These are phyloP conservation scores for Podospora anserina DNA, from an alignment of 495 filamentous ascomycete species.

Conservation along the genomic window DNA sequence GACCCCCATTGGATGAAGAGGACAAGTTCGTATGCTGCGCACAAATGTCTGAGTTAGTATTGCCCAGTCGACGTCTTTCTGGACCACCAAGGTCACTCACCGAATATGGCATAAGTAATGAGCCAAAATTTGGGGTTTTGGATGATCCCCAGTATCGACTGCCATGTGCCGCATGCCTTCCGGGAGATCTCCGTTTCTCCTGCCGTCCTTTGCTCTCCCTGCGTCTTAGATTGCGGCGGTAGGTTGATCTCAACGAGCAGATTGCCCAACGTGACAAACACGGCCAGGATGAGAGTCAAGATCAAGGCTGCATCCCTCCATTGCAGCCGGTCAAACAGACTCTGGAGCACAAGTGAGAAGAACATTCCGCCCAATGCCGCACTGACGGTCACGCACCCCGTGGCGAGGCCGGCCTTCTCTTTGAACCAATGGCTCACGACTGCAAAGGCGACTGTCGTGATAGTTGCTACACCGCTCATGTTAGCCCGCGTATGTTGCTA, in stretches of 20 bases:
- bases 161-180: not conserved
- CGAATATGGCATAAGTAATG: conserved; percentile 26
- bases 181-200: not conserved
- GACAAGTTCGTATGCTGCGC: conserved; percentile 28
- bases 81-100: conserved; percentile 16
- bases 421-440: conserved; percentile 33
- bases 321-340: conserved; percentile 23
- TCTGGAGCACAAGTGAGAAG: conserved; percentile 31
- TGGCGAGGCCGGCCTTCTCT: conserved; percentile 20
- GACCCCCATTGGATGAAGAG: conserved; percentile 36
- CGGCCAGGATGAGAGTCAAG: conserved; percentile 20
- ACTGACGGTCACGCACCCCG: conserved; percentile 29
- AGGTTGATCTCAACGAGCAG: conserved; percentile 28
- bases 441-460: conserved; percentile 30
- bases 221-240: not conserved
- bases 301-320: conserved; percentile 22
- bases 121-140: conserved; percentile 29
- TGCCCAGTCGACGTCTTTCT: not conserved
- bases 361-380: conserved; percentile 33
- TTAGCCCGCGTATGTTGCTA: conserved; percentile 1
- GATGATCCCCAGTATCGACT: conserved; percentile 11
- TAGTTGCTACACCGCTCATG: conserved; percentile 19
- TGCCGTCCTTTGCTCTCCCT: not conserved
- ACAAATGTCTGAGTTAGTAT: conserved; percentile 2
- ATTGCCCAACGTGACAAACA: conserved; percentile 20